These are phyloP conservation scores for Poterioochromonas sp. DNA, from an alignment of 352 stramenopile genomes.

Conservation along the genomic window DNA sequence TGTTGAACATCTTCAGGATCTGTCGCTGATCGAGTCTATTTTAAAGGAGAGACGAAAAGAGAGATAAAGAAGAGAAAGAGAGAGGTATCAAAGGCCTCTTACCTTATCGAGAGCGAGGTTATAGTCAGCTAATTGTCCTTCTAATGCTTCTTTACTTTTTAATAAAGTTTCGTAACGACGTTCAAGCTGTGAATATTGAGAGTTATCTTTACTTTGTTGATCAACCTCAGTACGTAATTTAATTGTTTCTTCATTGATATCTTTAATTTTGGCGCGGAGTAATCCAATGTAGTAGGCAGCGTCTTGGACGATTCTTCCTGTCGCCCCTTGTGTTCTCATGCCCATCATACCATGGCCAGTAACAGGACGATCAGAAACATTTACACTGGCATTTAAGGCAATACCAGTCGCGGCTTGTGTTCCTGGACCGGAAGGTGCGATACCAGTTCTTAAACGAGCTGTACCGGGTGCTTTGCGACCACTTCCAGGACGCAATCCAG, in stretches of 20 bases:
- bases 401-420: conserved; percentile 51
- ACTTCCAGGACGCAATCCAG: conserved; percentile 1
- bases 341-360: conserved; percentile 79
- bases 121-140: conserved; percentile 79
- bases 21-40: conserved; percentile 54
- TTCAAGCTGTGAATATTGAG: conserved; percentile 64
- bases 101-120: conserved; percentile 85
- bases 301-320: conserved; percentile 69
- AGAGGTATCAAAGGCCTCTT: background rate
- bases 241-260: conserved; percentile 67
- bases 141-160: conserved; percentile 53
- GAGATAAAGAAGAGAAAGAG: background rate
- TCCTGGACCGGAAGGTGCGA: conserved; percentile 40
- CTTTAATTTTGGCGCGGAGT: conserved; percentile 73
- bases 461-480: conserved; percentile 44
- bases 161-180: conserved; percentile 67
- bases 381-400: conserved; percentile 75
- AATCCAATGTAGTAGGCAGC: conserved; percentile 74
- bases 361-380: conserved; percentile 74
- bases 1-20: conserved; percentile 66
- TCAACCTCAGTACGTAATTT: conserved; percentile 67
- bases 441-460: conserved; percentile 56
- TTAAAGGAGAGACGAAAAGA: background rate
- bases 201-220: conserved; percentile 50
- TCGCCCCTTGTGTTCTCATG: conserved; percentile 64